These are phyloP conservation scores for Trapa bicornis DNA, from an alignment of 345 rosid genomes.

Conservation along the genomic window DNA sequence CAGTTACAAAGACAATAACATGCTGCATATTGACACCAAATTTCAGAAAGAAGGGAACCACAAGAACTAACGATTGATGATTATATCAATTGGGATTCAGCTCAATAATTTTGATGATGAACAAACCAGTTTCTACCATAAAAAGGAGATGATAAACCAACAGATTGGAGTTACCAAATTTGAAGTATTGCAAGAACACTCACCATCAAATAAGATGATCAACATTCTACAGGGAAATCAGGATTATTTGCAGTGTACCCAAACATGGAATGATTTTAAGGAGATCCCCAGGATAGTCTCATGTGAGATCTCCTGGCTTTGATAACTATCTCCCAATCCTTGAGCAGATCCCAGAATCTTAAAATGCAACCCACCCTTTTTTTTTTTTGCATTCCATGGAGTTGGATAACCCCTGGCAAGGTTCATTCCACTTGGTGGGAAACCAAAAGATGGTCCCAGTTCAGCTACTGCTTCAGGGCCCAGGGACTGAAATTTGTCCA, in stretches of 20 bases:
- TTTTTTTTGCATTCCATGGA: conserved; percentile 45
- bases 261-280: conserved; percentile 23
- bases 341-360: conserved; percentile 27
- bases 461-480: conserved; percentile 45
- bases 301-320: conserved; percentile 43
- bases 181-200: not conserved
- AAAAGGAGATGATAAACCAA: no score
- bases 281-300: conserved; percentile 25
- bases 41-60: no score
- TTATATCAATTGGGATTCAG: no score
- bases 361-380: conserved; percentile 18
- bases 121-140: not conserved
- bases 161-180: no score
- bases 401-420: conserved; percentile 46
- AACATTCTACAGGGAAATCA: not conserved
- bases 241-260: no score
- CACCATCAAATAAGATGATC: no score
- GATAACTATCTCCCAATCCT: conserved; percentile 29
- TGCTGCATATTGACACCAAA: not conserved
- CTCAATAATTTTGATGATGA: no score
- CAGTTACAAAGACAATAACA: conserved; percentile 15
- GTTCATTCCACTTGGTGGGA: conserved; percentile 43
- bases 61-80: no score
- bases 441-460: conserved; percentile 63
- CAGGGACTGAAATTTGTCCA: conserved; percentile 23